These are phyloP conservation scores for Elaeagnus macrophylla DNA, from an alignment of 306 rosid genomes.

Conservation along the genomic window DNA sequence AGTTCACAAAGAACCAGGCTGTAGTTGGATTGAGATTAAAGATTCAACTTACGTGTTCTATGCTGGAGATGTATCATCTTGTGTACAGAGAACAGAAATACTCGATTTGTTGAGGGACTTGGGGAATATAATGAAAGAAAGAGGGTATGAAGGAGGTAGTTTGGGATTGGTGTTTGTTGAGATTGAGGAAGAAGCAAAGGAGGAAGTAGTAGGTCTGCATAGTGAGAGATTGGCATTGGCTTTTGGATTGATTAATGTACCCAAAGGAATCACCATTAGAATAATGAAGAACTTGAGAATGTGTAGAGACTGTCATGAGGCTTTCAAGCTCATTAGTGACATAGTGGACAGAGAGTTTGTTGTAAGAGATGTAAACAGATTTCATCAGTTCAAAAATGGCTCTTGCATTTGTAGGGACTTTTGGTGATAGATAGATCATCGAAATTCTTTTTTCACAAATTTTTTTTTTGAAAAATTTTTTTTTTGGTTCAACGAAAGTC, in stretches of 20 bases:
- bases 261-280: slow-evolving; percentile 58
- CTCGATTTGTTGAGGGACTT: slow-evolving; percentile 41
- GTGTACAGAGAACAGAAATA: slow-evolving; percentile 33
- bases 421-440: slow-evolving; percentile 31
- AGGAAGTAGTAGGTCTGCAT: slow-evolving; percentile 56
- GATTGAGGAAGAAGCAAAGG: slow-evolving; percentile 67
- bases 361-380: slow-evolving; percentile 75
- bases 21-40: slow-evolving; percentile 82
- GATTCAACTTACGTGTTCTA: slow-evolving; percentile 52
- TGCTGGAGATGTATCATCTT: slow-evolving; percentile 50
- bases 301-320: slow-evolving; percentile 69
- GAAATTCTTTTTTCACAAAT: not conserved
- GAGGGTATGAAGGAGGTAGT: slow-evolving; percentile 60
- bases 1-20: slow-evolving; percentile 64
- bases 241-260: slow-evolving; percentile 57
- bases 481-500: too few relatives aligned
- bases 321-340: slow-evolving; percentile 68
- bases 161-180: slow-evolving; percentile 63
- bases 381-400: slow-evolving; percentile 72
- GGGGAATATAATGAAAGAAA: slow-evolving; percentile 56
- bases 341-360: slow-evolving; percentile 59
- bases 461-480: not conserved
- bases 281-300: slow-evolving; percentile 84
- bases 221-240: slow-evolving; percentile 81
- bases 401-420: slow-evolving; percentile 55